Conservation (phyloP, 768 basidiomycete species). For the Boletus rubescentipes region DNA sequence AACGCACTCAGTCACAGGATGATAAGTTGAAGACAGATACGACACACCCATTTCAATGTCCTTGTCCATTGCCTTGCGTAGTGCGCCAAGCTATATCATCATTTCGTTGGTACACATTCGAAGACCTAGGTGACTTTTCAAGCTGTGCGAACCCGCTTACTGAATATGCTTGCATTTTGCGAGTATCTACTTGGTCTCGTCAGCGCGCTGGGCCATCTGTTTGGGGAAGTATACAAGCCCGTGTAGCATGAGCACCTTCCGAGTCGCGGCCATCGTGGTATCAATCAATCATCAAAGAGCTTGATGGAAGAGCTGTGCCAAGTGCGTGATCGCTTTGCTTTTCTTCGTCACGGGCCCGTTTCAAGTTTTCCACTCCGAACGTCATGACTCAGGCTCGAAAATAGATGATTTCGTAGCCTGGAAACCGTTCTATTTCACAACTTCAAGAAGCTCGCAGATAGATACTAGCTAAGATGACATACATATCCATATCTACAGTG, state of each 20-base stretch:
- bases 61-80: conserved; percentile 67
- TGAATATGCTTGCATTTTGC: conserved; percentile 69
- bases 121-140: neutral
- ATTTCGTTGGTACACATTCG: neutral
- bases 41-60: conserved; percentile 60
- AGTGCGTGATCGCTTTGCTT: neutral
- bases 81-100: conserved; percentile 57
- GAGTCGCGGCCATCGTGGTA: conserved; percentile 20
- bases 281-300: neutral
- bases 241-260: conserved; percentile 46
- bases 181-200: conserved; percentile 48
- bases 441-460: neutral
- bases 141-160: conserved; percentile 56
- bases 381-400: neutral
- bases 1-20: no score
- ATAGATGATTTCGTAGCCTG: neutral
- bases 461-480: neutral
- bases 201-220: neutral
- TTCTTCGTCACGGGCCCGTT: no score
- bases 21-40: neutral
- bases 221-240: conserved; percentile 31
- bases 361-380: neutral
- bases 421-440: neutral
- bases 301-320: neutral
- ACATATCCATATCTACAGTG: neutral